Conservation (phyloP, 495 filamentous ascomycete species). For the Penicillium samsonianum region DNA sequence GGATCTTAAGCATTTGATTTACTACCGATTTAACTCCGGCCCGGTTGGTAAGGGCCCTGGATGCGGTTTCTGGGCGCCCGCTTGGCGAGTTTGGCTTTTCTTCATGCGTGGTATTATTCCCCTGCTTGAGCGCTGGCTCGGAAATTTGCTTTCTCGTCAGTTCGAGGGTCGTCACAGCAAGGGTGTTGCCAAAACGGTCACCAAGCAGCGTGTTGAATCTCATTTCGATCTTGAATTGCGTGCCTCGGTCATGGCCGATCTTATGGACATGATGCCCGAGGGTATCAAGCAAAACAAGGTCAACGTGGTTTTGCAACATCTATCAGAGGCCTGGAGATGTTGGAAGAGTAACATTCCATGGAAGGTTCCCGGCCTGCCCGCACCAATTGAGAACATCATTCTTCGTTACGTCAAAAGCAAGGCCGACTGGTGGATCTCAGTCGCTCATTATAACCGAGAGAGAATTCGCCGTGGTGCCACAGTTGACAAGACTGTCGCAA, state of each 20-base stretch:
- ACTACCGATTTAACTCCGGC: conserved; percentile 98
- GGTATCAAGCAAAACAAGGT: conserved; percentile 99
- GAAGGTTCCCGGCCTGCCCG: conserved; percentile 96
- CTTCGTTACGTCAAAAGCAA: conserved; percentile 98
- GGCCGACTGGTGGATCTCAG: conserved; percentile 99
- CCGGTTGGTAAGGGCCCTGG: conserved; percentile 97
- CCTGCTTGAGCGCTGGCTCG: conserved; percentile 94
- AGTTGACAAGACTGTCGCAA: conserved; percentile 98
- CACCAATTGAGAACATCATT: conserved; percentile 98
- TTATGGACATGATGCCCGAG: conserved; percentile 99
- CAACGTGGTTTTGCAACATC: conserved; percentile 95
- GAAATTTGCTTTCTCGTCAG: conserved; percentile 93
- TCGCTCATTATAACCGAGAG: conserved; percentile 98
- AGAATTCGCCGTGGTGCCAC: conserved; percentile 94
- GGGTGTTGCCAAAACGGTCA: conserved; percentile 98
- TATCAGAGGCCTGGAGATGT: conserved; percentile 97
- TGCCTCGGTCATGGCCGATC: conserved; percentile 96
- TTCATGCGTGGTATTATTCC: conserved; percentile 99
- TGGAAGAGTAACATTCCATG: conserved; percentile 99
- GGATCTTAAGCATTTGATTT: conserved; percentile 98
- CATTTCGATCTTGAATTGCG: conserved; percentile 98
- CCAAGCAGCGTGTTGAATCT: conserved; percentile 97
- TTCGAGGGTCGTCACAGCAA: conserved; percentile 99
- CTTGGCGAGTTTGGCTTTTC: conserved; percentile 99
- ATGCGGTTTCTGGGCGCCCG: conserved; percentile 98